These are phyloP conservation scores for Dendrocalamus latiflorus DNA, from an alignment of 202 grass and related monocot genomes.

Conservation along the genomic window DNA sequence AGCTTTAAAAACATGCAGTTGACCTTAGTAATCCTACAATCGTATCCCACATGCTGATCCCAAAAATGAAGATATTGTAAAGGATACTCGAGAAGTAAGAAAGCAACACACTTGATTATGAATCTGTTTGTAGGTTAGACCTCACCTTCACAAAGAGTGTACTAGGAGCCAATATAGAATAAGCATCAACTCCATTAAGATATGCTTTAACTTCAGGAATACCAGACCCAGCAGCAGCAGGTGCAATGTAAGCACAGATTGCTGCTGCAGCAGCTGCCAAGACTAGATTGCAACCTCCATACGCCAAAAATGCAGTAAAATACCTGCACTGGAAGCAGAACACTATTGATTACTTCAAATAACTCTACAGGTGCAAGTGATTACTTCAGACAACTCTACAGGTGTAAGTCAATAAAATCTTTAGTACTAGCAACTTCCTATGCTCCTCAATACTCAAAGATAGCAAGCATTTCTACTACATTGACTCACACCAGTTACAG, in stretches of 20 bases:
- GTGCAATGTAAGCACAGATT: constrained; percentile 88
- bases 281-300: constrained; percentile 76
- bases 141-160: constrained; percentile 94
- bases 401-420: not conserved
- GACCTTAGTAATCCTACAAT: not conserved
- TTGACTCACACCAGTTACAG: not conserved
- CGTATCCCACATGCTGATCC: not conserved
- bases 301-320: constrained; percentile 62
- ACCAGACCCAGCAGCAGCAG: no score
- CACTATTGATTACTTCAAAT: constrained; percentile 14
- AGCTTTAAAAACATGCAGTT: no score
- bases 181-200: constrained; percentile 86
- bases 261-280: constrained; percentile 64
- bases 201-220: constrained; percentile 98
- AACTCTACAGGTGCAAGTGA: no score
- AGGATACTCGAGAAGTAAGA: not conserved
- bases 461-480: not conserved
- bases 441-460: not conserved
- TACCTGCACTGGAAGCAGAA: constrained; percentile 67
- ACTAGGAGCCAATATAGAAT: constrained; percentile 85
- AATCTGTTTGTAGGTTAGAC: not conserved
- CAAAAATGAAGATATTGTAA: not conserved
- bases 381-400: no score
- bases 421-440: not conserved
- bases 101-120: not conserved